Evolutionary conservation across 148 eudicot species (phyloP), one percentile per base, ranked within the genome.

Genomic region (Vaccinium myrtillus): DNA sequence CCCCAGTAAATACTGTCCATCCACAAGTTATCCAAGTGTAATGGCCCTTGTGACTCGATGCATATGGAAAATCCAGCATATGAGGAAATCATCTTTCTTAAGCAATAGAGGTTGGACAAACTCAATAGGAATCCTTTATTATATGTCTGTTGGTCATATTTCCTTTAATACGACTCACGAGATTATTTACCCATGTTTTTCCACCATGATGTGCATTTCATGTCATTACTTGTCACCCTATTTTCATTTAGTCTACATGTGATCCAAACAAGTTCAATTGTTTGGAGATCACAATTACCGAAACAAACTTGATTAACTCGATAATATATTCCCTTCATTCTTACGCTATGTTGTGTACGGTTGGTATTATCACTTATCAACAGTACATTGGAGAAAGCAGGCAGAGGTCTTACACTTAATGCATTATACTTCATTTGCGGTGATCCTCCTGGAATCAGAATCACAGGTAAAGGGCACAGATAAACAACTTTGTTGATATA

Each of bases 391-490:
- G 63, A 7, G 39, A 81, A 19, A 27, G 70, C 16, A 63, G 81
- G 46, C 48, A 49, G 61, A 83, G 75, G 11, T 51, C 98, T 93
- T 92, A 95, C 99, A 87, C 86, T 83, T 83, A 94, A 91, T 59
- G 95, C 92, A 85, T 91, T 86, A 84, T 94, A 97, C 82, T 94
- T 97, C 30, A 85, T 87, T 50, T 56, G 75, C 3, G 88, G 83
- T 48, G 93, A 90, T 87, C 92, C 90, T 86, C 98, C 98, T 65
- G 94, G 92, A 87, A 97, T 82, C 85, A 88, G 70, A 23, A 90
- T 32, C 76, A 91, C 89, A 71, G 93, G 91, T 75, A 90, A 87
- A 51, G 99, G 91, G 92, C 92, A 94, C 84, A 85, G 82, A 70
- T 81, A 83, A 46, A 88, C 90, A 86, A 83, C 86, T 53, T 58